Evolutionary conservation across 2,329 filamentous ascomycete genomes (phyloP).

Genomic region (Phialocephala sp.): DNA sequence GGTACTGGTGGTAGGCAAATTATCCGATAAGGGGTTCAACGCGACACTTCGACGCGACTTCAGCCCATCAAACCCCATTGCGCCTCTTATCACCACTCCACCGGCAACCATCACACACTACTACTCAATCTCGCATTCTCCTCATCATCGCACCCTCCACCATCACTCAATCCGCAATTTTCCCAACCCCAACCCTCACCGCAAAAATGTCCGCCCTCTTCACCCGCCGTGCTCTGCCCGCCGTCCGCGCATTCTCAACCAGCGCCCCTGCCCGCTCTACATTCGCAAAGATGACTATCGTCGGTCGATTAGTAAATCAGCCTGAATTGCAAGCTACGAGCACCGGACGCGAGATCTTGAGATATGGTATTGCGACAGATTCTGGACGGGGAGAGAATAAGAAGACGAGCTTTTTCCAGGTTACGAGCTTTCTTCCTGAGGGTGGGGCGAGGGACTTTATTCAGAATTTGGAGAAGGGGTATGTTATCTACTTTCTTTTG

Average conservation of each 20-base stretch:
- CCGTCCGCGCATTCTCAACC: slow-evolving; percentile 50
- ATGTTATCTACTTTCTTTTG: slow-evolving; percentile 47
- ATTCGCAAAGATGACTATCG: slow-evolving; percentile 81
- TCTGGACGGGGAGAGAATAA: slow-evolving; percentile 71
- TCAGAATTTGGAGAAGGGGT: slow-evolving; percentile 83
- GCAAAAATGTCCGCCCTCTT: slow-evolving; percentile 39
- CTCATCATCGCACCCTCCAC: background rate
- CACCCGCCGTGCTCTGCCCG: slow-evolving; percentile 46
- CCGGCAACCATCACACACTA: background rate
- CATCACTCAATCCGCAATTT: background rate
- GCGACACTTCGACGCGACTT: slow-evolving; percentile 3
- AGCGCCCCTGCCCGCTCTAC: slow-evolving; percentile 59
- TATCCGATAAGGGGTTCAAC: slow-evolving; percentile 1
- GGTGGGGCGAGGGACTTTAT: slow-evolving; percentile 75
- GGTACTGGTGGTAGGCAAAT: no score
- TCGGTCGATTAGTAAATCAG: slow-evolving; percentile 81
- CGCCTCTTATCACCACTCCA: slow-evolving; percentile 5
- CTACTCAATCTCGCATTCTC: background rate
- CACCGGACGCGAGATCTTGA: slow-evolving; percentile 75
- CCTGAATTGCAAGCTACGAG: slow-evolving; percentile 77
- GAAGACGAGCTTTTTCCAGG: slow-evolving; percentile 83
- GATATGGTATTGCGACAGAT: slow-evolving; percentile 77
- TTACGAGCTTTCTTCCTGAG: slow-evolving; percentile 73
- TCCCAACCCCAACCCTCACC: background rate
- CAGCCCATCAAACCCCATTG: background rate